phyloP scores from a whole-genome alignment of 192 early-diverging fungal species.

The Gaertneriomyces semiglobifer region DNA sequence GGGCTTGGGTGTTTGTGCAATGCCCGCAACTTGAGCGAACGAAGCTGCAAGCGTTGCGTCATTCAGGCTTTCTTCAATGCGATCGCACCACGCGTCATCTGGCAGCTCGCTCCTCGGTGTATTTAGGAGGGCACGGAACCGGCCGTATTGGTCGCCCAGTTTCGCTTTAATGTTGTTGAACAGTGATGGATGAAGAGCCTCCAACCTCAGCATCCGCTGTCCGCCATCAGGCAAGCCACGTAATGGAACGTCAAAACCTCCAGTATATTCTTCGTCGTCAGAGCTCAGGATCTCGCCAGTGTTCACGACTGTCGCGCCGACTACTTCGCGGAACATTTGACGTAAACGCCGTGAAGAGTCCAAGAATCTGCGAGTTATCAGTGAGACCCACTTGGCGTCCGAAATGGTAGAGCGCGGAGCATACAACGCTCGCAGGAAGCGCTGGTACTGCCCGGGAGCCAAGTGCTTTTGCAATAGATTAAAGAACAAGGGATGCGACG shows the following conservation, averaged over 20 bases:
- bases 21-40: conserved; percentile 11
- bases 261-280: conserved; percentile 26
- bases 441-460: conserved; percentile 11
- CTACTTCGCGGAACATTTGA: conserved; percentile 32
- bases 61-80: conserved; percentile 20
- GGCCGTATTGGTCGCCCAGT: conserved; percentile 23
- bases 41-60: conserved; percentile 8
- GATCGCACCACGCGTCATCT: conserved; percentile 24
- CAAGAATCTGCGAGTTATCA: conserved; percentile 24
- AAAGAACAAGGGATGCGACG: conserved; percentile 26
- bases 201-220: conserved; percentile 3
- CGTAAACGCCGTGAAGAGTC: conserved; percentile 14
- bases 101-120: conserved; percentile 2
- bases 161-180: conserved; percentile 13
- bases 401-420: conserved; percentile 24
- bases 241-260: conserved; percentile 15
- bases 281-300: conserved; percentile 24
- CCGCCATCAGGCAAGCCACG: conserved; percentile 7
- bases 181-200: conserved; percentile 7
- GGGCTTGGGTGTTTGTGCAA: conserved; percentile 4
- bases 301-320: conserved; percentile 18
- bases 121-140: conserved; percentile 10
- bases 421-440: conserved; percentile 27
- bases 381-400: conserved; percentile 27
- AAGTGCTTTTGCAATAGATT: conserved; percentile 24